A percentile compares a stretch with the other conserved stretches of the same genome.
These are phyloP conservation scores for Blastocladiella emersonii DNA, from an alignment of 371 early-diverging fungal species.

Conservation along the genomic window DNA sequence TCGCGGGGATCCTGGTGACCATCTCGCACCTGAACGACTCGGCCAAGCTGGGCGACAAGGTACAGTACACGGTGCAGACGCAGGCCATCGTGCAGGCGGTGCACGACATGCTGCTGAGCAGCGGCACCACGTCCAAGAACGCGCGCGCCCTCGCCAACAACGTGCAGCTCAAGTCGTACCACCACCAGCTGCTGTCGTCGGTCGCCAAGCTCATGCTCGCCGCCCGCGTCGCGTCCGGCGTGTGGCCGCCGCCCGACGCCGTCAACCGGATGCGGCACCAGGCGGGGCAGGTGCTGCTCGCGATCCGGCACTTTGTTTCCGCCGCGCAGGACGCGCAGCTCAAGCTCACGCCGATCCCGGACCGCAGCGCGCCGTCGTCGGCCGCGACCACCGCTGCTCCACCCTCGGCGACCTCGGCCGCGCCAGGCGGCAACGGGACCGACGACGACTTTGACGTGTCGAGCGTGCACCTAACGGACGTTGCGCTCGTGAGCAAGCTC, in stretches of 20 bases:
- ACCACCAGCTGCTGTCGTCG: not conserved
- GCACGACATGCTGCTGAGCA: not conserved
- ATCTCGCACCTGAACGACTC: not conserved
- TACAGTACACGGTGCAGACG: not conserved
- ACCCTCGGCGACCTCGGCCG: not conserved
- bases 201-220: constrained; percentile 2
- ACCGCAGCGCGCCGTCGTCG: too few species aligned
- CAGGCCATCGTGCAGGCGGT: not conserved
- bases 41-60: not conserved
- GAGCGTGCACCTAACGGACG: not conserved
- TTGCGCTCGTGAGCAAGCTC: not conserved
- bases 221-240: constrained; percentile 1
- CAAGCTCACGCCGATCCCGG: not conserved
- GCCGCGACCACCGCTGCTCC: too few species aligned
- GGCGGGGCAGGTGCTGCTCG: constrained; percentile 1
- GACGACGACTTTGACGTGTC: not conserved
- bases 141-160: not conserved
- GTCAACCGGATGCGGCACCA: not conserved
- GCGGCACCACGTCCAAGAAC: not conserved
- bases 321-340: not conserved
- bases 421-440: not conserved
- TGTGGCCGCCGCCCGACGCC: constrained; percentile 8
- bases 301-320: not conserved
- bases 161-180: not conserved
- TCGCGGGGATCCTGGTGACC: not conserved